A percentile compares a stretch with the other conserved stretches of the same genome.
phyloP scores from a whole-genome alignment of 192 early-diverging fungal species.

The Coemansia sp. region DNA sequence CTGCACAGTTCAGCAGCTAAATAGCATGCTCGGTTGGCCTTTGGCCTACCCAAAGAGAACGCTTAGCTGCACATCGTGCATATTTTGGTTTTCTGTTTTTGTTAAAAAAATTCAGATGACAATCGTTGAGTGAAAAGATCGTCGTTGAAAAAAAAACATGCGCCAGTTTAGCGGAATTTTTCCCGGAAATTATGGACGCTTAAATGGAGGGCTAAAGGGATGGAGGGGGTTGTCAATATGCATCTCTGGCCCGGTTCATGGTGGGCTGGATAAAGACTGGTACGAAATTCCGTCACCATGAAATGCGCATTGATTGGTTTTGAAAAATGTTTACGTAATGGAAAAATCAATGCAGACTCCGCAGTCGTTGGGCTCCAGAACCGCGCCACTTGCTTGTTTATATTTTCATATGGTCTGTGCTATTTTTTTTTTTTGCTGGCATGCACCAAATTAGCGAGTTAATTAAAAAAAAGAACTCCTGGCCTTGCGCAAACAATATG shows the following conservation, averaged over 20 bases:
- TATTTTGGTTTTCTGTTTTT: background rate
- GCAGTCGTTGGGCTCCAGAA: background rate
- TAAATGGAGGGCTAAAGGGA: background rate
- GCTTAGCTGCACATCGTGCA: background rate
- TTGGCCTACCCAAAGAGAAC: background rate
- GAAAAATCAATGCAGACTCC: constrained; percentile 1
- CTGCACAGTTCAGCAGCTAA: background rate
- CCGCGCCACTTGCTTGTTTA: background rate
- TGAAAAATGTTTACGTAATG: background rate
- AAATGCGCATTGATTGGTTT: background rate
- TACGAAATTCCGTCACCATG: background rate
- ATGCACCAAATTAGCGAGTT: no score
- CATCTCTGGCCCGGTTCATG: background rate
- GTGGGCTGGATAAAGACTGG: background rate
- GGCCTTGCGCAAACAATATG: no score
- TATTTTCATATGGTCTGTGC: background rate
- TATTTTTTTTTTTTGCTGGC: background rate
- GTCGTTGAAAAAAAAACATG: no score
- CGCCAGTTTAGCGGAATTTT: background rate
- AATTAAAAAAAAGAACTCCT: no score
- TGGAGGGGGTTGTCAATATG: background rate
- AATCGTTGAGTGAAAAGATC: no score
- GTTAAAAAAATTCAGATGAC: background rate
- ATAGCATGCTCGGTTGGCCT: background rate
- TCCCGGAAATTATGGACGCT: background rate